Conservation (phyloP, 1,284 basidiomycete species). For the Ganoderma leucocontextum region DNA sequence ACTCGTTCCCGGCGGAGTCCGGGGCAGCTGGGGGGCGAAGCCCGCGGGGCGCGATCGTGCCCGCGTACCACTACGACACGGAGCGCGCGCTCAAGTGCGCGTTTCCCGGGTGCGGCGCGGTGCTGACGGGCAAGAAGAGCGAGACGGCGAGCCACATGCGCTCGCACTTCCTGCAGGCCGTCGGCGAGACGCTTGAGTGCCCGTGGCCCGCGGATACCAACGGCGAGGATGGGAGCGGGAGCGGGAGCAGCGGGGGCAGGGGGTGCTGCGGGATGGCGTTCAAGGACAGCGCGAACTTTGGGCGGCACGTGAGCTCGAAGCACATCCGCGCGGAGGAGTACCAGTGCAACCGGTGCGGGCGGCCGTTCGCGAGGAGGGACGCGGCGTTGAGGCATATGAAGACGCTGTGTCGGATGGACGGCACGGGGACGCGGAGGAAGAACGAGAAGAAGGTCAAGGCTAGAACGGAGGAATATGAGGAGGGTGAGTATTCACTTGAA, state of each 20-base stretch:
- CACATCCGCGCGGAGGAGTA: constrained; percentile 30
- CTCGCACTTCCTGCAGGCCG: constrained; percentile 25
- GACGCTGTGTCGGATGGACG: constrained; percentile 30
- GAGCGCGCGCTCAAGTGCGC: constrained; percentile 27
- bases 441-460: constrained; percentile 12
- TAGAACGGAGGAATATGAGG: constrained; percentile 13
- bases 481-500: constrained; percentile 4
- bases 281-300: constrained; percentile 34
- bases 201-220: constrained; percentile 22
- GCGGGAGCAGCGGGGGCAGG: neutral
- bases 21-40: constrained; percentile 1
- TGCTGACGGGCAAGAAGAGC: constrained; percentile 30
- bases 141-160: constrained; percentile 33
- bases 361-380: constrained; percentile 30
- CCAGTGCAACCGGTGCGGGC: constrained; percentile 28
- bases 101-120: constrained; percentile 23
- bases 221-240: neutral
- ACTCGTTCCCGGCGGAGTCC: neutral
- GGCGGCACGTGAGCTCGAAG: constrained; percentile 31
- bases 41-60: constrained; percentile 26
- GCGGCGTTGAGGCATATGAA: constrained; percentile 34
- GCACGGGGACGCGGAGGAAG: constrained; percentile 17
- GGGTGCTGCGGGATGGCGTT: constrained; percentile 28
- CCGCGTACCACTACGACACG: constrained; percentile 29
- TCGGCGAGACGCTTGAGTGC: constrained; percentile 22